These are phyloP conservation scores for Eimeria necatrix DNA, from an alignment of 169 alveolate genomes.

Conservation along the genomic window DNA sequence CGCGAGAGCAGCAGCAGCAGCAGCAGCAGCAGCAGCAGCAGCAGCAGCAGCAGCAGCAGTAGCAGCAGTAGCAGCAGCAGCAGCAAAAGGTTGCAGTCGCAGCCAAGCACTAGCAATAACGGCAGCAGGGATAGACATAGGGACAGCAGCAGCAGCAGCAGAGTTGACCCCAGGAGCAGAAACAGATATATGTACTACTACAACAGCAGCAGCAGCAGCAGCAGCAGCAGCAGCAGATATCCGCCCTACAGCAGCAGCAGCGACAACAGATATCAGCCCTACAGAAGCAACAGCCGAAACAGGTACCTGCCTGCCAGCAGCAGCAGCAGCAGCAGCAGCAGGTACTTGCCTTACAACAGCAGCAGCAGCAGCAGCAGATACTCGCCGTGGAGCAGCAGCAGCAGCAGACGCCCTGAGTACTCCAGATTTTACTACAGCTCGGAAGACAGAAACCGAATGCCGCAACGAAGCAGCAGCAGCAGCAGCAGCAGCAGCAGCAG, in stretches of 20 bases:
- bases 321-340: not conserved
- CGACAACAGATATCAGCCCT: conserved; percentile 1
- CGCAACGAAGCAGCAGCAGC: not conserved
- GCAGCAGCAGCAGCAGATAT: conserved; percentile 25
- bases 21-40: not conserved
- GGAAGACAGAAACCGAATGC: not conserved
- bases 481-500: conserved; percentile 28
- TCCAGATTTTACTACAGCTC: not conserved
- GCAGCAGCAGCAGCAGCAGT: no score
- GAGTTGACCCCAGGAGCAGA: not conserved
- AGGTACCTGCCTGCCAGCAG: no score
- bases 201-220: conserved; percentile 46
- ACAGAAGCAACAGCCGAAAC: not conserved
- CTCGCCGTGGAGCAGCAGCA: conserved; percentile 24
- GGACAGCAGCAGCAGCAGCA: not conserved
- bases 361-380: conserved; percentile 21
- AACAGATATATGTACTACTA: not conserved
- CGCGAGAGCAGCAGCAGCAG: not conserved
- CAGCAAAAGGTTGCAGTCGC: not conserved
- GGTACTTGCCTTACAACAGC: no score
- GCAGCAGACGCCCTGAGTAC: not conserved
- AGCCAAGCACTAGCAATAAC: not conserved
- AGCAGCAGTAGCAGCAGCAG: conserved; percentile 14
- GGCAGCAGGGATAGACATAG: not conserved
- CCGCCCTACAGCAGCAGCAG: conserved; percentile 36